Percentiles rank a stretch among this genome's conserved stretches.
These are phyloP conservation scores for Flueggea neowawraea DNA, from an alignment of 441 rosid genomes.

Conservation along the genomic window DNA sequence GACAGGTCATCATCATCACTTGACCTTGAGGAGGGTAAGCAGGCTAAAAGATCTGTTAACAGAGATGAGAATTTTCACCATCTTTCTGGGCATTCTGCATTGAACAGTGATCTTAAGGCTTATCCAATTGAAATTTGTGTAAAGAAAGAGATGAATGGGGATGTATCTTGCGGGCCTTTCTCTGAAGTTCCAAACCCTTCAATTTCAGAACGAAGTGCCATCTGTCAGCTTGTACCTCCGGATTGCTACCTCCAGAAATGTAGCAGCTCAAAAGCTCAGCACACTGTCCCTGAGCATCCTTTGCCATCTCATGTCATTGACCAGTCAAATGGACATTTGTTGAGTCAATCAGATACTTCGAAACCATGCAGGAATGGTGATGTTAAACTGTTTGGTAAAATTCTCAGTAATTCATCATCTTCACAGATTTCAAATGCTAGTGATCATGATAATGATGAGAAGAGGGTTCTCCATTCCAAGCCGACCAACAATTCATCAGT, in stretches of 20 bases:
- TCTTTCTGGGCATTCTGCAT: slow-evolving; percentile 27
- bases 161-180: slow-evolving; percentile 20
- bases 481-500: slow-evolving; percentile 34
- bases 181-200: slow-evolving; percentile 29
- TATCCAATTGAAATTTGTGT: slow-evolving; percentile 39
- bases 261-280: slow-evolving; percentile 24
- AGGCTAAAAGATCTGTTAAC: slow-evolving; percentile 19
- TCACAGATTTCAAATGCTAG: slow-evolving; percentile 16
- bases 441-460: slow-evolving; percentile 38
- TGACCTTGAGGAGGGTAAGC: slow-evolving; percentile 25
- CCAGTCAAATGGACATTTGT: slow-evolving; percentile 31
- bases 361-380: slow-evolving; percentile 62
- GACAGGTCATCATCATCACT: slow-evolving; percentile 34
- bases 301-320: slow-evolving; percentile 26
- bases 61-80: slow-evolving; percentile 28
- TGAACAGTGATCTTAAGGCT: slow-evolving; percentile 20
- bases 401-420: slow-evolving; percentile 46
- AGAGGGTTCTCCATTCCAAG: slow-evolving; percentile 28
- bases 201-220: slow-evolving; percentile 31
- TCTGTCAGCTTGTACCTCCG: slow-evolving; percentile 30
- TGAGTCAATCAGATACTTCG: slow-evolving; percentile 34
- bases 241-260: slow-evolving; percentile 61
- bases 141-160: slow-evolving; percentile 42
- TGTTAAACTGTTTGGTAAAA: slow-evolving; percentile 87
- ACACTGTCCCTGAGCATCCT: slow-evolving; percentile 39